Evolutionary conservation across 345 rosid genomes (phyloP).

Genomic region (Eucalyptus leucophloia): DNA sequence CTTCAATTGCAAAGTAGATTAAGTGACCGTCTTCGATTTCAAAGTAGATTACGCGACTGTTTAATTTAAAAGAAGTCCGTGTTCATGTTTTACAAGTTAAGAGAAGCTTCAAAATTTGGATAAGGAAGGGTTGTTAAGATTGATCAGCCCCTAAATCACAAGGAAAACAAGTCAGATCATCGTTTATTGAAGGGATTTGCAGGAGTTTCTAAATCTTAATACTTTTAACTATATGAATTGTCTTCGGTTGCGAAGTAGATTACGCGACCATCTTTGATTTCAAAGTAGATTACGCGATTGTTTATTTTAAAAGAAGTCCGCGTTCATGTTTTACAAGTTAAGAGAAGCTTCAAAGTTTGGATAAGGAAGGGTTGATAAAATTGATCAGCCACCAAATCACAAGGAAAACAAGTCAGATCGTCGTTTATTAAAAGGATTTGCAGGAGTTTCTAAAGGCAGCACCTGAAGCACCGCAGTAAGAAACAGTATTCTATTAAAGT

Average conservation of each 20-base stretch:
- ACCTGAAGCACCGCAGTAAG: neutral
- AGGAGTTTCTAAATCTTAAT: neutral
- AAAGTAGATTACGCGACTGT: neutral
- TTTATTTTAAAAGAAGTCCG: neutral
- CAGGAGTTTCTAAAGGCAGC: neutral
- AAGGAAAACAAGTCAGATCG: neutral
- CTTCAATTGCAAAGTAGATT: neutral
- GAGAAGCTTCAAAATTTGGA: neutral
- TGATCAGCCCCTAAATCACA: neutral
- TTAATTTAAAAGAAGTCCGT: neutral
- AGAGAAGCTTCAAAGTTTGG: neutral
- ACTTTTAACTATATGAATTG: neutral
- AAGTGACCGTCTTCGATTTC: neutral
- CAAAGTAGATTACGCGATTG: neutral
- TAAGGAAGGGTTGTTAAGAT: neutral
- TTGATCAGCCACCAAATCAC: neutral
- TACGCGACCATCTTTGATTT: too few species aligned
- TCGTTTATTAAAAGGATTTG: neutral
- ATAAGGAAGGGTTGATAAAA: neutral
- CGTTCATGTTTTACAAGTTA: neutral
- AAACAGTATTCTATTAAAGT: neutral
- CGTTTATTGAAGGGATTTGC: neutral
- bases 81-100: neutral
- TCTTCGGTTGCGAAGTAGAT: neutral
- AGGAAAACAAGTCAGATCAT: neutral